Base-by-base conservation (phyloP, 73 alveolate species). In the Tetrahymena malaccensis region DNA sequence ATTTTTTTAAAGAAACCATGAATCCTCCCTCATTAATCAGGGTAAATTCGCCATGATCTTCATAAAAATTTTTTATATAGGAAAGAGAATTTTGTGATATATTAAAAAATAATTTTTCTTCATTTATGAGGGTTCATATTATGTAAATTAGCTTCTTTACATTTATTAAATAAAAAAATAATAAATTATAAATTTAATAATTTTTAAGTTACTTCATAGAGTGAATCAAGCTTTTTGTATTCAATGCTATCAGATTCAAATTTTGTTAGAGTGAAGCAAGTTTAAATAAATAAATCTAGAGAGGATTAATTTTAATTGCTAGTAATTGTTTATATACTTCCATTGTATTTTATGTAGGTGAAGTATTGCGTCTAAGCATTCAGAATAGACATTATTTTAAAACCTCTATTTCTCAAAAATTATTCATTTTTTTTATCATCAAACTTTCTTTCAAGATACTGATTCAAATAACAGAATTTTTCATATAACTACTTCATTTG, bases 211-310 rank as follows among this genome's bases (percentile, higher is more conserved):
- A 56, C 85, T 43, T 94, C 38, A 85, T 85, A 94, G 10, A n/a
- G 33, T 33, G 85, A 85, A 31, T 94, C 93, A 13, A 94, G 85
- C 2, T 94, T 40, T 25, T 22, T 31, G 3, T 55, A 94, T 84
- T 85, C 96, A 17, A 94, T 44, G 44, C 58, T 35, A 22, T 94
- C 96, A 38, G 58, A 55, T 43, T 94, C 96, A 43, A 94, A 94
- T 22, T 94, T 94, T 1, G 94, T 94, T 34, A 55, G 44, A 50
- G 34, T 94, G 44, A 95, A 94, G 43, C 96, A 85, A 94, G 22
- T 85, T 43, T 4, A 34, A 17, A 94, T 85, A 37, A 94, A 94
- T 85, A 94, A 38, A 8, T 85, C 96, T 40, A 94, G 43, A 4
- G 96, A 16, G 21, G 55, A 31, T 43, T 94, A 43, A 85, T 94